These are phyloP conservation scores for Crucihimalaya himalaica DNA, from an alignment of 345 rosid genomes.

Conservation along the genomic window DNA sequence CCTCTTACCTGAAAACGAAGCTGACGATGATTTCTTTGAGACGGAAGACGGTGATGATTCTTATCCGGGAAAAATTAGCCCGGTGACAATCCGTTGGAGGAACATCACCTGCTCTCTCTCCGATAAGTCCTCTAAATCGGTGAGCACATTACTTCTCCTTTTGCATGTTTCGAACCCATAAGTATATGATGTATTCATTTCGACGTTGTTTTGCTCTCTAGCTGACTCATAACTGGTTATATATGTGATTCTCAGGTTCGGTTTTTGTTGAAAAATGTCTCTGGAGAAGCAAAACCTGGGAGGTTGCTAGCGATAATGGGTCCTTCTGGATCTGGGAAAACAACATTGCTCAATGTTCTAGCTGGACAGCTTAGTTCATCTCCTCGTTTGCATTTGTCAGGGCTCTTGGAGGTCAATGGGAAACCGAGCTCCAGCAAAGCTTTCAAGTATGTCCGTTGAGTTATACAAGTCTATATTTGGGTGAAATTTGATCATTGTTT, in stretches of 20 bases:
- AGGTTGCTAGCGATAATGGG: constrained; percentile 95
- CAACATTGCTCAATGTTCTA: constrained; percentile 87
- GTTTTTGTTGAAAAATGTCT: constrained; percentile 76
- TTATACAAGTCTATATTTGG: not conserved
- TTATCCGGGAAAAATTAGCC: constrained; percentile 59
- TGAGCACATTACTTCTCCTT: constrained; percentile 38
- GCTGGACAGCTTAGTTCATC: constrained; percentile 80
- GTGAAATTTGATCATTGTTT: constrained; percentile 26
- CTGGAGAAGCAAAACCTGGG: constrained; percentile 96
- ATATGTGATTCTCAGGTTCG: constrained; percentile 54
- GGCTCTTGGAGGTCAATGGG: constrained; percentile 92
- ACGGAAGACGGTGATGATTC: constrained; percentile 44
- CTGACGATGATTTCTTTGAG: constrained; percentile 37
- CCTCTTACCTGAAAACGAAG: constrained; percentile 53
- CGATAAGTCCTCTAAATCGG: constrained; percentile 74
- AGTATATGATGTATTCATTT: not conserved
- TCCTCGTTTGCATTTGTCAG: constrained; percentile 72
- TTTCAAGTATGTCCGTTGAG: constrained; percentile 54
- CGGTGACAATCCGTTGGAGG: constrained; percentile 81
- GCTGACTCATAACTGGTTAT: constrained; percentile 21
- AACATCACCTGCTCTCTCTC: constrained; percentile 83
- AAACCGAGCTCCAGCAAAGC: constrained; percentile 61
- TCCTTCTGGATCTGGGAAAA: constrained; percentile 98
- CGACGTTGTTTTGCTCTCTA: not conserved
- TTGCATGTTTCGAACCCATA: constrained; percentile 17